phyloP scores from a whole-genome alignment of 2,329 filamentous ascomycete genomes.

The Zasmidium cellare region DNA sequence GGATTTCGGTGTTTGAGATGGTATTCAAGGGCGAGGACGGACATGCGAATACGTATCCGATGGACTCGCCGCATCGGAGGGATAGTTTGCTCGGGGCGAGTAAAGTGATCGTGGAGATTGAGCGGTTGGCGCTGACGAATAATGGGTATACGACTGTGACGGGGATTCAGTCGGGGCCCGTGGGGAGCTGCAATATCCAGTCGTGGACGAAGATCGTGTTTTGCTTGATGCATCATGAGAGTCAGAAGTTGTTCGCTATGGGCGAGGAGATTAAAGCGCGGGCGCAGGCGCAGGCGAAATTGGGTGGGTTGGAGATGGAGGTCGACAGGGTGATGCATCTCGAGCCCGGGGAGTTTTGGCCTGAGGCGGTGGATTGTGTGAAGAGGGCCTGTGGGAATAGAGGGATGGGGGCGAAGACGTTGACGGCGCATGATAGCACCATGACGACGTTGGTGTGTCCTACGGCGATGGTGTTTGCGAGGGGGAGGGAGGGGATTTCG shows the following conservation, averaged over 20 bases:
- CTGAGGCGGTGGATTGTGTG: conserved; percentile 25
- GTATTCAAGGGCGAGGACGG: conserved; percentile 17
- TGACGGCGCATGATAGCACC: conserved; percentile 33
- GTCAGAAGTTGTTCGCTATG: conserved; percentile 25
- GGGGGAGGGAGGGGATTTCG: conserved; percentile 29
- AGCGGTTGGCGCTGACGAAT: conserved; percentile 19
- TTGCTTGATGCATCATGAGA: conserved; percentile 31
- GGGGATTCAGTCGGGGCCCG: conserved; percentile 25
- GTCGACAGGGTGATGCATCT: conserved; percentile 11
- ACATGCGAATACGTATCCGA: conserved; percentile 36
- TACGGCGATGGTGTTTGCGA: conserved; percentile 36
- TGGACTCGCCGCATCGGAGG: conserved; percentile 21
- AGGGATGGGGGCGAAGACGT: conserved; percentile 26
- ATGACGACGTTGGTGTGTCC: conserved; percentile 31
- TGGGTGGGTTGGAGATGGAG: background rate
- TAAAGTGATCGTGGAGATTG: conserved; percentile 28
- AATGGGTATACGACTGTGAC: conserved; percentile 32
- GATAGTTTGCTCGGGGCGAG: conserved; percentile 28
- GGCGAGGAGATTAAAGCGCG: conserved; percentile 20
- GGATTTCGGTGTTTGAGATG: conserved; percentile 25
- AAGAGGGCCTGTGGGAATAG: conserved; percentile 29
- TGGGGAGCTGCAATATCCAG: conserved; percentile 33
- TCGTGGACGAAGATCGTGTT: conserved; percentile 27
- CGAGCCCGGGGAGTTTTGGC: conserved; percentile 19
- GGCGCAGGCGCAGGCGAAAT: conserved; percentile 1